Evolutionary conservation across 2,329 filamentous ascomycete species (phyloP).

Genomic region (Fusarium nelsonii): DNA sequence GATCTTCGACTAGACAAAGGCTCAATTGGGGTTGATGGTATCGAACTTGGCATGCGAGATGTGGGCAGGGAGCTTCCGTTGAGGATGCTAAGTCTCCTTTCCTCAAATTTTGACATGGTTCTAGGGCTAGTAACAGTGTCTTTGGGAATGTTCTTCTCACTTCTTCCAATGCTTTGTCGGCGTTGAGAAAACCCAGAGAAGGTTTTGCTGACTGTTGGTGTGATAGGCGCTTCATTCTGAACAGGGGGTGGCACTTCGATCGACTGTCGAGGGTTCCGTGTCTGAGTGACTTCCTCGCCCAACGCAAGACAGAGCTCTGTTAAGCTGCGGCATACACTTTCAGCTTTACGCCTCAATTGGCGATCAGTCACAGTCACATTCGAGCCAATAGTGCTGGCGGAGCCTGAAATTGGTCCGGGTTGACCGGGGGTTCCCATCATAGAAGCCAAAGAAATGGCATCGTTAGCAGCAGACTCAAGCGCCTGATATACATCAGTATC

Average conservation of each 20-base stretch:
- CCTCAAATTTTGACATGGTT: conserved; percentile 65
- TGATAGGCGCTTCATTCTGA: conserved; percentile 51
- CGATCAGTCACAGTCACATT: conserved; percentile 75
- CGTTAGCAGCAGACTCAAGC: conserved; percentile 83
- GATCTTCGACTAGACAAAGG: conserved; percentile 60
- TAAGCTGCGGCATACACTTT: conserved; percentile 90
- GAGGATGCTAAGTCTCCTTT: conserved; percentile 63
- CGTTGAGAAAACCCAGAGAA: conserved; percentile 55
- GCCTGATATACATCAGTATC: conserved; percentile 79
- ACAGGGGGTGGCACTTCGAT: conserved; percentile 27
- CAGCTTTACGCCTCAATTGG: conserved; percentile 88
- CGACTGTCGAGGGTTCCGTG: conserved; percentile 48
- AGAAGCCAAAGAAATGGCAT: conserved; percentile 82
- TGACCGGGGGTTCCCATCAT: conserved; percentile 82
- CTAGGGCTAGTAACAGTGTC: conserved; percentile 59
- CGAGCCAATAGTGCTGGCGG: conserved; percentile 71
- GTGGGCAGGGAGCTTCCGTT: conserved; percentile 59
- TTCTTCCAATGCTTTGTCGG: conserved; percentile 55
- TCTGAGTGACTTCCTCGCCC: conserved; percentile 67
- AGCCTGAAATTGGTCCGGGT: conserved; percentile 75
- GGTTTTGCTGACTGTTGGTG: conserved; percentile 61
- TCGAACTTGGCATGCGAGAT: conserved; percentile 57
- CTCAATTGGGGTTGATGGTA: conserved; percentile 59
- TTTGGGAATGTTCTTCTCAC: conserved; percentile 56
- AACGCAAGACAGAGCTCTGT: conserved; percentile 93